Conservation (phyloP, 1,284 basidiomycete genomes). For the Apiotrichum domesticum region DNA sequence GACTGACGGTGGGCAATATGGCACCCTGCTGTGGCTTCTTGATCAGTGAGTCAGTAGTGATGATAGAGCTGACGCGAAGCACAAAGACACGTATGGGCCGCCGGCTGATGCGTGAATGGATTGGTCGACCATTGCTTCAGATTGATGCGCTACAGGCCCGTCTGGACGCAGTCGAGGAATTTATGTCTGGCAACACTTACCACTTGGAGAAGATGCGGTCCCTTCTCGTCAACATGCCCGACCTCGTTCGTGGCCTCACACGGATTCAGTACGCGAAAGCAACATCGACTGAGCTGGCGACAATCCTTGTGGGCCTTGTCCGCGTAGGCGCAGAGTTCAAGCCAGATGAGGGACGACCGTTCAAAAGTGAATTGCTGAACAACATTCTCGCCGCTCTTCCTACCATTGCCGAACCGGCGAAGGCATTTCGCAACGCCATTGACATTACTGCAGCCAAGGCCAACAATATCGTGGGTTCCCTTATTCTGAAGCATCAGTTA, state of each 20-base stretch:
- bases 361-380: constrained; percentile 64
- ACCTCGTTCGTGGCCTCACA: constrained; percentile 81
- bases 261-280: constrained; percentile 87
- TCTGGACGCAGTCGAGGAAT: constrained; percentile 77
- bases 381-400: constrained; percentile 66
- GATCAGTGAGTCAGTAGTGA: background rate
- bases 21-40: constrained; percentile 68
- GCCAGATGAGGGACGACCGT: constrained; percentile 53
- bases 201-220: constrained; percentile 58
- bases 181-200: constrained; percentile 56
- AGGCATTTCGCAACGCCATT: constrained; percentile 57
- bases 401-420: constrained; percentile 56
- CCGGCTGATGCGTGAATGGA: constrained; percentile 75
- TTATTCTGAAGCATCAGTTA: no score
- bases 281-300: constrained; percentile 73
- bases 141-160: constrained; percentile 62
- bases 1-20: constrained; percentile 66
- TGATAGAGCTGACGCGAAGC: constrained; percentile 8
- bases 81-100: constrained; percentile 85
- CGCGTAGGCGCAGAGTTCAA: constrained; percentile 66
- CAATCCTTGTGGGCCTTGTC: constrained; percentile 68
- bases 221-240: constrained; percentile 68
- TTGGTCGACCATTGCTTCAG: constrained; percentile 76
- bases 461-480: constrained; percentile 53
- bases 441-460: constrained; percentile 61